Conservation (phyloP, 176 grass and related monocot genomes). For the Areca catechu region DNA sequence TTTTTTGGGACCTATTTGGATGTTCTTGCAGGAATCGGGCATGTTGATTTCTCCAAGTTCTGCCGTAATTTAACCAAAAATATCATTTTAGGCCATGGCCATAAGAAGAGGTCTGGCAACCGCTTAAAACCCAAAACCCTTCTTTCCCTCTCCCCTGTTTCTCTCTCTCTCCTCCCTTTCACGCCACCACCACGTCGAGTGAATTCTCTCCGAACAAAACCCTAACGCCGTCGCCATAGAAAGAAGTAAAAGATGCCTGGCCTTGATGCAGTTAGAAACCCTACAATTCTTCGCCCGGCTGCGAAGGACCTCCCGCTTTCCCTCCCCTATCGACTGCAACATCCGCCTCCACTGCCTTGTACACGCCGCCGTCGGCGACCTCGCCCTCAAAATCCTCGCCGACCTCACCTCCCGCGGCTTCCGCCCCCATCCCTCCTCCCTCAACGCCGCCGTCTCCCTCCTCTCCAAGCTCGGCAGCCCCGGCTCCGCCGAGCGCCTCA, state of each 20-base stretch:
- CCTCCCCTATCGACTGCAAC: slow-evolving; percentile 1
- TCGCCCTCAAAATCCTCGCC: slow-evolving; percentile 12
- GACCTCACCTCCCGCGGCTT: slow-evolving; percentile 8
- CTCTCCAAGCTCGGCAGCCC: not conserved
- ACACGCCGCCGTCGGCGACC: slow-evolving; percentile 2
- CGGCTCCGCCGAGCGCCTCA: not conserved
- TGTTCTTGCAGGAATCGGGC: no score
- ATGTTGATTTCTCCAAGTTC: no score
- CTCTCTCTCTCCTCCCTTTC: not conserved
- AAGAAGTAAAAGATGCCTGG: no score
- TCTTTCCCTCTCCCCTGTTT: no score
- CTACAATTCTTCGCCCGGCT: not conserved
- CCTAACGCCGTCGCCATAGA: no score
- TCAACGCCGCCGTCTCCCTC: slow-evolving; percentile 1
- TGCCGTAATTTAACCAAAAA: no score
- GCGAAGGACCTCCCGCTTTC: not conserved
- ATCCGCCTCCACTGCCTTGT: slow-evolving; percentile 3
- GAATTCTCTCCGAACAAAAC: no score
- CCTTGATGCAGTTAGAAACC: no score
- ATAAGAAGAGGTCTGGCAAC: no score
- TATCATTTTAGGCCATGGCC: no score
- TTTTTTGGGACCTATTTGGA: no score
- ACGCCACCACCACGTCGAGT: not conserved
- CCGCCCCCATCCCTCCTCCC: not conserved
- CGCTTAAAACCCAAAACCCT: no score